phyloP scores from a whole-genome alignment of 139 green algal genomes.

The Limnomonas spitsbergensis region DNA sequence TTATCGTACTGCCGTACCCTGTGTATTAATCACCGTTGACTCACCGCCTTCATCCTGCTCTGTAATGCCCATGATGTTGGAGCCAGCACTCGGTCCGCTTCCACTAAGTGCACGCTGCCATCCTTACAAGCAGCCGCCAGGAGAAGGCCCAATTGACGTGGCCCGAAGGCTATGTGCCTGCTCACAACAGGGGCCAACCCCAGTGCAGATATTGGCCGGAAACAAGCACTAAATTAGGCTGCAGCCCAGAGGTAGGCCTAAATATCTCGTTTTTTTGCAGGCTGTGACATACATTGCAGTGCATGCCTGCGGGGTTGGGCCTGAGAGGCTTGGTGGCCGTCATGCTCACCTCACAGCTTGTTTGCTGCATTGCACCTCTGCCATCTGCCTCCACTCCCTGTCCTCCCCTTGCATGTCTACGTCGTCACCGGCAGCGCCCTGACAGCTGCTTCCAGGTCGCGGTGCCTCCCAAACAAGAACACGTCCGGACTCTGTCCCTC shows the following conservation, averaged over 20 bases:
- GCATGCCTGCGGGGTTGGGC: no score
- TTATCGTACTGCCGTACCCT: no score
- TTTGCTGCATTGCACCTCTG: conserved; percentile 12
- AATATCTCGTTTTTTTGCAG: no score
- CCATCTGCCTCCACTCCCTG: conserved; percentile 19
- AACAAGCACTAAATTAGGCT: no score
- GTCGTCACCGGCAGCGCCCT: neutral
- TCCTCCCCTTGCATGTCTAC: neutral
- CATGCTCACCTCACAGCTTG: conserved; percentile 21
- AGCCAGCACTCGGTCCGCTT: conserved; percentile 30
- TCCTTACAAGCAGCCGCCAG: conserved; percentile 27
- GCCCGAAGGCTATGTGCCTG: conserved; percentile 42
- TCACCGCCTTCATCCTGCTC: conserved; percentile 29
- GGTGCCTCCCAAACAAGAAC: conserved; percentile 31
- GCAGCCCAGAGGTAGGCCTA: no score
- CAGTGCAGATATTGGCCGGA: no score
- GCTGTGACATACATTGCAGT: no score
- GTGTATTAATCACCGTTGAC: no score
- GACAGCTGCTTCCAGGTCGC: conserved; percentile 5
- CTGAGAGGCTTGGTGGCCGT: no score
- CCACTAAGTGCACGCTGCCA: conserved; percentile 30
- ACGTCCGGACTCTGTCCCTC: conserved; percentile 15
- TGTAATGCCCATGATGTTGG: conserved; percentile 30
- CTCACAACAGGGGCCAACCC: no score
- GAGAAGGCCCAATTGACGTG: conserved; percentile 39